Percentiles rank a stretch among this genome's conserved stretches.
Evolutionary conservation across 495 filamentous ascomycete genomes (phyloP).

Genomic region (Daldinia bambusicola): DNA sequence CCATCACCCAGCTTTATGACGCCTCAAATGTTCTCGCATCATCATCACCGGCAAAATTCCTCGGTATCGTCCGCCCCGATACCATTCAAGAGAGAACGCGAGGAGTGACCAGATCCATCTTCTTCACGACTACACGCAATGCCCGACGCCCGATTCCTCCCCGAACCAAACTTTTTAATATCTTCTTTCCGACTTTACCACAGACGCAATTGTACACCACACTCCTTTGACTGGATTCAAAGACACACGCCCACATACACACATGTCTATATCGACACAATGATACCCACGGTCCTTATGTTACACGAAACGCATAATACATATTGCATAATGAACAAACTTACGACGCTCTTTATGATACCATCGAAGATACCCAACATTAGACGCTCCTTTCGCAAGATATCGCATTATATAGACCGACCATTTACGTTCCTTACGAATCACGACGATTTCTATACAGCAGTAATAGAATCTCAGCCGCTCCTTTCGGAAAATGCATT

Average conservation of each 20-base stretch:
- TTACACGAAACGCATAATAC: slow-evolving; percentile 53
- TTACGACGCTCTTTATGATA: slow-evolving; percentile 59
- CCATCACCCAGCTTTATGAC: slow-evolving; percentile 44
- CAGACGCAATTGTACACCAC: slow-evolving; percentile 63
- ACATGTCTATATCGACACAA: slow-evolving; percentile 58
- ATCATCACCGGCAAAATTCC: slow-evolving; percentile 46
- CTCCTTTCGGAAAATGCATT: slow-evolving; percentile 49
- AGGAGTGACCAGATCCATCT: slow-evolving; percentile 24
- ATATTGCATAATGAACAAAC: slow-evolving; percentile 51
- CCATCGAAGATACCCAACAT: slow-evolving; percentile 55
- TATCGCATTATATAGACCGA: slow-evolving; percentile 55
- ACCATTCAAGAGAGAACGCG: slow-evolving; percentile 46
- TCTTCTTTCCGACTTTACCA: slow-evolving; percentile 47
- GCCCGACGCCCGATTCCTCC: slow-evolving; percentile 31
- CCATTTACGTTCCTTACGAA: slow-evolving; percentile 51
- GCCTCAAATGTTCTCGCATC: slow-evolving; percentile 38
- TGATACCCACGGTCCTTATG: slow-evolving; percentile 57
- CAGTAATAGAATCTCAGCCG: slow-evolving; percentile 48
- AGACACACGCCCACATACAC: slow-evolving; percentile 24
- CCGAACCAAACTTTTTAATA: slow-evolving; percentile 37
- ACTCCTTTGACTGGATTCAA: slow-evolving; percentile 57
- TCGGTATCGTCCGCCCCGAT: slow-evolving; percentile 45
- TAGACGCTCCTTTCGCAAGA: slow-evolving; percentile 60
- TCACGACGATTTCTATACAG: slow-evolving; percentile 50
- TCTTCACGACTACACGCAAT: slow-evolving; percentile 11